Evolutionary conservation across 1,284 basidiomycete species (phyloP).

Genomic region (Cystobasidium slooffiae): DNA sequence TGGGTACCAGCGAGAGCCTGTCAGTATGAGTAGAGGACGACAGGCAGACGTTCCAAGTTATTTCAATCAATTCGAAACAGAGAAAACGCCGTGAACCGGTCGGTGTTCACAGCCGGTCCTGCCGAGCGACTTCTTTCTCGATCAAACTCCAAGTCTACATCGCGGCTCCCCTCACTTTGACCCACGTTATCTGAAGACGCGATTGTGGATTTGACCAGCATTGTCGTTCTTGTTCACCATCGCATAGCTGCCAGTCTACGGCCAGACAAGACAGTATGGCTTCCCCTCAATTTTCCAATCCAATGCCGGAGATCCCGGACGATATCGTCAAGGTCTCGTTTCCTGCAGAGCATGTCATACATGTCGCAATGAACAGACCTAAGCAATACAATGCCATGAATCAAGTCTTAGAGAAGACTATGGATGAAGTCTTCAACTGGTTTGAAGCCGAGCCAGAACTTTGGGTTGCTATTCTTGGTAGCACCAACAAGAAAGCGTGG

Average conservation of each 20-base stretch:
- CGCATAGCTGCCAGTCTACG: not conserved
- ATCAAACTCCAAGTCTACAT: too few species aligned
- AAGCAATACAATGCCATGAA: conserved; percentile 71
- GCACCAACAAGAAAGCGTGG: conserved; percentile 75
- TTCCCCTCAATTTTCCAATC: not conserved
- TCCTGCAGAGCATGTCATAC: conserved; percentile 69
- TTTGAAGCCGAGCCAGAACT: conserved; percentile 73
- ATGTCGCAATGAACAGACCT: conserved; percentile 76
- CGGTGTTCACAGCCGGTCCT: too few species aligned
- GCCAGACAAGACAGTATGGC: not conserved
- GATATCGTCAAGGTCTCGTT: conserved; percentile 65
- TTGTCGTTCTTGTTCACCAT: too few species aligned
- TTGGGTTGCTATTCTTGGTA: conserved; percentile 73
- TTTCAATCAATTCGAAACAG: too few species aligned
- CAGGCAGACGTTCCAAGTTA: too few species aligned
- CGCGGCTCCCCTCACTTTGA: too few species aligned
- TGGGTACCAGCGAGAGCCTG: not conserved
- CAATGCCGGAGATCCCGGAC: conserved; percentile 27
- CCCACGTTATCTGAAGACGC: too few species aligned
- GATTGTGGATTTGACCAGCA: too few species aligned
- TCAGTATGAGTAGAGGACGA: too few species aligned
- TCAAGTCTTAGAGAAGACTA: conserved; percentile 63
- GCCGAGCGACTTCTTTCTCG: too few species aligned
- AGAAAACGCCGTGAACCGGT: too few species aligned
- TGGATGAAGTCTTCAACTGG: conserved; percentile 70